Conservation (phyloP, 2,329 filamentous ascomycete species). For the Dothideomycetidae sp. region DNA sequence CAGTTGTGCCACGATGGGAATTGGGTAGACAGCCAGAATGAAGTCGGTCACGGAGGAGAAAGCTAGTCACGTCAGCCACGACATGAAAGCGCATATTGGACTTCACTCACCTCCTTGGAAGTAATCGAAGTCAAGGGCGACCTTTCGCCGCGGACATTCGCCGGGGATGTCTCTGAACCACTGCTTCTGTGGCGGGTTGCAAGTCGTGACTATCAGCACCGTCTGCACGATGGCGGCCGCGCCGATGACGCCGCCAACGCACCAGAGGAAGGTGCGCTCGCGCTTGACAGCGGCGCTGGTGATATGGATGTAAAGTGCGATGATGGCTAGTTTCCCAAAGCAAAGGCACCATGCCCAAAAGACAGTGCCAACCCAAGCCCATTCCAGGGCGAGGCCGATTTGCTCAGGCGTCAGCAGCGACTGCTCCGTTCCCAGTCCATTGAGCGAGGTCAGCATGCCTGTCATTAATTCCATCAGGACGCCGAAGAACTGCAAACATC, state of each 20-base stretch:
- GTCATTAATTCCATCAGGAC: slow-evolving; percentile 1
- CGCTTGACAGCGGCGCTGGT: background rate
- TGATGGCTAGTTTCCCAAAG: slow-evolving; percentile 7
- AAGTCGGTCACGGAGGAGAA: slow-evolving; percentile 6
- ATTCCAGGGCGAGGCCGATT: slow-evolving; percentile 3
- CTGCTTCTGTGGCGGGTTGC: background rate
- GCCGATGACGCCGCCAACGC: background rate
- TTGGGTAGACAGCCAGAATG: slow-evolving; percentile 4
- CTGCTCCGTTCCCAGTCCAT: slow-evolving; percentile 3
- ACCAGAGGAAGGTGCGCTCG: slow-evolving; percentile 2
- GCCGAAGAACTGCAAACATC: slow-evolving; percentile 1
- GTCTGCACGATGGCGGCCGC: background rate
- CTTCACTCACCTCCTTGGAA: slow-evolving; percentile 5
- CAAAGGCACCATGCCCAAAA: background rate
- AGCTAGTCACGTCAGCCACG: background rate
- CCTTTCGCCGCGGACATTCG: background rate
- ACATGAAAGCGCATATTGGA: background rate
- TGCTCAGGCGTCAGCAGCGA: background rate
- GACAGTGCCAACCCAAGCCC: slow-evolving; percentile 1
- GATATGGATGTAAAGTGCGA: slow-evolving; percentile 4
- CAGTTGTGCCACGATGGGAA: slow-evolving; percentile 4
- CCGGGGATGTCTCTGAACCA: slow-evolving; percentile 1
- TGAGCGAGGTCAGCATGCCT: slow-evolving; percentile 2
- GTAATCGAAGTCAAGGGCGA: slow-evolving; percentile 2
- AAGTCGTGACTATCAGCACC: background rate